Conservation (phyloP, 345 rosid species). For the Murraya koenigii region DNA sequence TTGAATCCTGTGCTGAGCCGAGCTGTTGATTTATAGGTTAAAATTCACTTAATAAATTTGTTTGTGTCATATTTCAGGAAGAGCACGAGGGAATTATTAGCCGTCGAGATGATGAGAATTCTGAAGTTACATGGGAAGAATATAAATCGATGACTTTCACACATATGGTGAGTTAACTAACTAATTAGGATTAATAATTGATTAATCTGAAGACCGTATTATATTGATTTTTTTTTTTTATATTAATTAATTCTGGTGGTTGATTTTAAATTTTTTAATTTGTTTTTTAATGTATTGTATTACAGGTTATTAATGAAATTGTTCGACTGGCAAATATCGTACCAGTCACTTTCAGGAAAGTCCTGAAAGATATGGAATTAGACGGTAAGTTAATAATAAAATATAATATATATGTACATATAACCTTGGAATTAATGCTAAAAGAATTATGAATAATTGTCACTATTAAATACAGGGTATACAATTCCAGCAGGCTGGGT, state of each 20-base stretch:
- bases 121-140: constrained; percentile 38
- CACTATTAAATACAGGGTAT: neutral
- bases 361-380: constrained; percentile 28
- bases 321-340: constrained; percentile 38
- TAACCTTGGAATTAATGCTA: neutral
- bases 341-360: constrained; percentile 40
- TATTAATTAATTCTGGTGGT: neutral
- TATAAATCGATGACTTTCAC: constrained; percentile 50
- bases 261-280: no score
- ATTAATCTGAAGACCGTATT: neutral
- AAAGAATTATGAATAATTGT: neutral
- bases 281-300: no score
- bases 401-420: neutral
- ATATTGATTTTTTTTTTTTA: no score
- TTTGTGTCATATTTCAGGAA: constrained; percentile 16
- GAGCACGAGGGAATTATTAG: constrained; percentile 33
- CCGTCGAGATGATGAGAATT: constrained; percentile 11
- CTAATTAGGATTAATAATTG: no score
- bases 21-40: neutral
- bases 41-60: neutral
- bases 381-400: constrained; percentile 18
- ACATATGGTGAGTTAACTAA: constrained; percentile 23
- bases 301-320: constrained; percentile 46
- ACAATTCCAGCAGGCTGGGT: neutral
- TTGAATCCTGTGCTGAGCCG: neutral